phyloP scores from a whole-genome alignment of 2,329 filamentous ascomycete genomes.

The Verticillium tricorpus region DNA sequence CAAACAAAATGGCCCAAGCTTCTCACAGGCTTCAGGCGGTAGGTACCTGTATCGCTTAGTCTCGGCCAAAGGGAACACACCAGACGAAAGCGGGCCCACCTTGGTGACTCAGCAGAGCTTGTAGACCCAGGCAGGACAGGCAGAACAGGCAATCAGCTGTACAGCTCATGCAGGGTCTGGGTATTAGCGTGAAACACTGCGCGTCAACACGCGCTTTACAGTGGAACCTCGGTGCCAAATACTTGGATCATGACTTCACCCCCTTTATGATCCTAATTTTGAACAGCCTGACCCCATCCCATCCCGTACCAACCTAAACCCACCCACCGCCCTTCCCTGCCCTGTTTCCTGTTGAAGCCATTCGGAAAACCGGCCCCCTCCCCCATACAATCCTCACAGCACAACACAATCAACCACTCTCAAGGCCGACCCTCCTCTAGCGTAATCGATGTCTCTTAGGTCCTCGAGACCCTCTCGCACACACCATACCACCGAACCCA shows the following conservation, averaged over 20 bases:
- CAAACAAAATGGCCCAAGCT: not conserved
- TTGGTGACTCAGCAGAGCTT: too few species aligned
- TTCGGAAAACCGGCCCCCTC: not conserved
- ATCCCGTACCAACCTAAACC: not conserved
- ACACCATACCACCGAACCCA: not conserved
- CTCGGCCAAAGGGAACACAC: not conserved
- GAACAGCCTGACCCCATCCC: not conserved
- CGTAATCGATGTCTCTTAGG: not conserved
- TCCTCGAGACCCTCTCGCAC: not conserved
- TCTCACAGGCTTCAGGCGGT: too few species aligned
- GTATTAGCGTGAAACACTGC: not conserved
- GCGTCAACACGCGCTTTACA: not conserved
- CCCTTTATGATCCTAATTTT: not conserved
- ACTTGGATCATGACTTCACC: not conserved
- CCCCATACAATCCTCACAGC: not conserved
- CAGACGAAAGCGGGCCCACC: not conserved
- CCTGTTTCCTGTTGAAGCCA: not conserved
- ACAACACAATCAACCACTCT: not conserved
- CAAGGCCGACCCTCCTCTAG: not conserved
- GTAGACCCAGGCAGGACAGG: not conserved
- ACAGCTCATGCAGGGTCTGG: not conserved
- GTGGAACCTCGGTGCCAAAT: not conserved
- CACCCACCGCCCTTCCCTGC: not conserved
- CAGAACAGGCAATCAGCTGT: not conserved
- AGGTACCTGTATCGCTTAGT: not conserved